Conservation (phyloP, 2,329 filamentous ascomycete species). For the Apiospora saccharicola region DNA sequence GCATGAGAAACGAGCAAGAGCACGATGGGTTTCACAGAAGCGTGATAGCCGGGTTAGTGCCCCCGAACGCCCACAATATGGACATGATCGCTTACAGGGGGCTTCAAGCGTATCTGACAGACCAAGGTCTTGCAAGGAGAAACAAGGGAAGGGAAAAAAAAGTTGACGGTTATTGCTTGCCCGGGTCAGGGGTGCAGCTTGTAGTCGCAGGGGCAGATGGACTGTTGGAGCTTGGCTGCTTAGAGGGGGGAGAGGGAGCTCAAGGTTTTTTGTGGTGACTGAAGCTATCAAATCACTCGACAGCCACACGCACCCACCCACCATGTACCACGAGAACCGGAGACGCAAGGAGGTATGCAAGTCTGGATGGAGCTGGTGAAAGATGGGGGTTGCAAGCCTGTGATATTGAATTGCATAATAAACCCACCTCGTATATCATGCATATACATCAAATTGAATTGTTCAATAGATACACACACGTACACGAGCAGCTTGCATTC, state of each 20-base stretch:
- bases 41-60: slow-evolving; percentile 10
- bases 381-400: slow-evolving; percentile 11
- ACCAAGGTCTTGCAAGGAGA: neutral
- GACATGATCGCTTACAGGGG: slow-evolving; percentile 2
- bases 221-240: neutral
- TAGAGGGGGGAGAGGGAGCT: neutral
- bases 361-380: neutral
- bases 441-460: neutral
- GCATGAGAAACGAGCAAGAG: slow-evolving; percentile 11
- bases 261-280: slow-evolving; percentile 2
- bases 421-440: slow-evolving; percentile 12
- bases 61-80: neutral
- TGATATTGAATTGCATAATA: slow-evolving; percentile 4
- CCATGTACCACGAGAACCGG: neutral
- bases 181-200: slow-evolving; percentile 3
- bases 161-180: slow-evolving; percentile 9
- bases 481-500: no score
- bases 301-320: neutral
- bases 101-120: neutral
- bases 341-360: slow-evolving; percentile 14
- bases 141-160: neutral
- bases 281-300: slow-evolving; percentile 3
- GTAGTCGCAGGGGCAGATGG: neutral
- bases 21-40: neutral
- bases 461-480: neutral